These are phyloP conservation scores for Solanum appendiculatum DNA, from an alignment of 257 asterid genomes.

Conservation along the genomic window DNA sequence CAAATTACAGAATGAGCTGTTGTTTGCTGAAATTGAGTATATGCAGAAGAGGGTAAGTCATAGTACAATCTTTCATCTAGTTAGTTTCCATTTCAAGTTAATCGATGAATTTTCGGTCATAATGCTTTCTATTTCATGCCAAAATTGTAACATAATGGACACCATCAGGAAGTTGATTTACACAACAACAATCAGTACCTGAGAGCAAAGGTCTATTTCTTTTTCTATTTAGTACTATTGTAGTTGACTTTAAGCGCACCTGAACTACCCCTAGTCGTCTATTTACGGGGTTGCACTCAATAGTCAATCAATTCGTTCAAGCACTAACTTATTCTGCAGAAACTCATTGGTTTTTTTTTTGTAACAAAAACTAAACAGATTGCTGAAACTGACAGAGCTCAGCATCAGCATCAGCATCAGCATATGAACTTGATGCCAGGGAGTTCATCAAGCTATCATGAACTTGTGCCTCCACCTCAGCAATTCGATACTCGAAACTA, in stretches of 20 bases:
- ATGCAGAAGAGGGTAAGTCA: slow-evolving; percentile 87
- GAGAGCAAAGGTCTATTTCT: slow-evolving; percentile 65
- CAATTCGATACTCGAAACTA: slow-evolving; percentile 65
- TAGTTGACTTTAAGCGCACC: neutral
- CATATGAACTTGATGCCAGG: slow-evolving; percentile 78
- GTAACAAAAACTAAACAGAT: slow-evolving; percentile 19
- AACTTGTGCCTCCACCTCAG: slow-evolving; percentile 43
- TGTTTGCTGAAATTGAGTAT: slow-evolving; percentile 81
- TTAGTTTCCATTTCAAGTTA: neutral
- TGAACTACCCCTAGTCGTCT: neutral
- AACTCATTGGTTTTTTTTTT: neutral
- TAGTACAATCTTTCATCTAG: neutral
- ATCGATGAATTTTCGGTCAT: neutral
- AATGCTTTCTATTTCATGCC: slow-evolving; percentile 14
- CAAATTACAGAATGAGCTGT: slow-evolving; percentile 67
- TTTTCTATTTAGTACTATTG: neutral
- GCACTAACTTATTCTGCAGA: neutral
- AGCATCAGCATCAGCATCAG: slow-evolving; percentile 4
- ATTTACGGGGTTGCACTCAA: neutral
- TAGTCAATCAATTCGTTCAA: neutral
- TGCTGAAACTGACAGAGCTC: slow-evolving; percentile 74
- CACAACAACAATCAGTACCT: slow-evolving; percentile 84
- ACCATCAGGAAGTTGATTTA: slow-evolving; percentile 75
- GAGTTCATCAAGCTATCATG: slow-evolving; percentile 40
- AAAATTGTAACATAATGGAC: neutral